Conservation (phyloP, 495 filamentous ascomycete species). For the Neurospora tetrasperma region DNA sequence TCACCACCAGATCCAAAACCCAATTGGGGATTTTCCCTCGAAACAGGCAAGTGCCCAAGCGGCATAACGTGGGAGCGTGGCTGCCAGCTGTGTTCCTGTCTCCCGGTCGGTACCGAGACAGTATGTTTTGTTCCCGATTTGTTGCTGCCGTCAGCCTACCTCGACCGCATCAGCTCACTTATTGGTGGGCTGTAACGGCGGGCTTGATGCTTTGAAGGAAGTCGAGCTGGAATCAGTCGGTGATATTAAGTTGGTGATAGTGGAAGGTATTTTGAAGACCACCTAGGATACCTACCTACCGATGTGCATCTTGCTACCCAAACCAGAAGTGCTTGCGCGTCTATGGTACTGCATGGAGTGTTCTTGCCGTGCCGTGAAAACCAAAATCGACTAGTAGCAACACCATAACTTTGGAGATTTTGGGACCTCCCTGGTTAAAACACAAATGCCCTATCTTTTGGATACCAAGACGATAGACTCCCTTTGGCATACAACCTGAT, state of each 20-base stretch:
- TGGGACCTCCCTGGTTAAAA: no score
- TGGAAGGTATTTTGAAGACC: neutral
- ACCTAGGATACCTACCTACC: neutral
- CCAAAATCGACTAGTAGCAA: no score
- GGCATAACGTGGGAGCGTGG: neutral
- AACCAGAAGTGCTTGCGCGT: no score
- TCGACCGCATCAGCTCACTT: neutral
- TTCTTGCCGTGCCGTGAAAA: no score
- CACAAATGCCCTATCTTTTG: no score
- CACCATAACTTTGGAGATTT: no score
- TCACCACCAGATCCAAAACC: neutral
- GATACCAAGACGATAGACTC: no score
- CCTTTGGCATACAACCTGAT: neutral
- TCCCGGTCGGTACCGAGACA: neutral
- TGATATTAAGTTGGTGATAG: neutral
- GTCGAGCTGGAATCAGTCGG: neutral
- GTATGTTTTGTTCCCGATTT: neutral
- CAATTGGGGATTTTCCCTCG: neutral
- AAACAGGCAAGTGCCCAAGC: neutral
- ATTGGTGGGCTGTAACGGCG: neutral
- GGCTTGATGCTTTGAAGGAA: neutral
- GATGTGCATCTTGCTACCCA: neutral
- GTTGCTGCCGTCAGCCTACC: neutral
- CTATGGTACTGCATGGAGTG: no score
- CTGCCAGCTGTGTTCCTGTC: neutral